Base-by-base conservation (phyloP, 2,329 filamentous ascomycete genomes). In the Elsinoe necatrix region DNA sequence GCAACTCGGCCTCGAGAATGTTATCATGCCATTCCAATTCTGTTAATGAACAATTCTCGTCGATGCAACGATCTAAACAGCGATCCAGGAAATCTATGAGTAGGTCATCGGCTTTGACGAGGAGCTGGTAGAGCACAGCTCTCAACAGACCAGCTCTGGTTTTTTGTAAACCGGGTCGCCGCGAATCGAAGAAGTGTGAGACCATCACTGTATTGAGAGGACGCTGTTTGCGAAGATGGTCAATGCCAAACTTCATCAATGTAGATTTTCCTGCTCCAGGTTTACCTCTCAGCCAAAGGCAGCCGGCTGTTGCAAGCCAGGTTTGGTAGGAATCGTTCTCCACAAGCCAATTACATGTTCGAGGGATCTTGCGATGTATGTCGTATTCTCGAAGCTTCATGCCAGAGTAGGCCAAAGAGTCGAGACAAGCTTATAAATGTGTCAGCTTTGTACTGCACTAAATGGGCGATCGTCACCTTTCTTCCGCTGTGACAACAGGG, bases 231-330 rank as follows among this genome's bases (percentile, higher is more conserved):
- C 42, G 42, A 16, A 45, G 8, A 23, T 11, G 11, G 25, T 56
- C 41, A 20, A 45, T 23, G 16, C 27, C 39, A 47, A 47, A 56
- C n/a, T 27, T 39, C 54, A 56, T 56, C 25, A 56, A 18, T 4
- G 54, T 56, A 4, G 54, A 56, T 45, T 56, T 56, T 16, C 54
- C 54, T 4, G 54, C 23, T 34, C 54, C 54, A 11, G 54, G 54
- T 23, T 56, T 56, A 3, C 54, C 54, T 20, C 34, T 56, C 27
- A 56, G 11, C 54, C 54, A 56, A 11, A 56, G 27, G 6, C 37
- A 25, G 18, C 54, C 54, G 3, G 20, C 39, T 3, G 8, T 25
- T 21, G 27, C 18, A 2, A 35, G 14, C 54, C 54, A 56, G 9
- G 16, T 29, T 11, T 34, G 16, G 23, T 47, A 56, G 9, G 12